Base-by-base conservation (phyloP, 305 asterid species). In the Solanum aculeatissimum region DNA sequence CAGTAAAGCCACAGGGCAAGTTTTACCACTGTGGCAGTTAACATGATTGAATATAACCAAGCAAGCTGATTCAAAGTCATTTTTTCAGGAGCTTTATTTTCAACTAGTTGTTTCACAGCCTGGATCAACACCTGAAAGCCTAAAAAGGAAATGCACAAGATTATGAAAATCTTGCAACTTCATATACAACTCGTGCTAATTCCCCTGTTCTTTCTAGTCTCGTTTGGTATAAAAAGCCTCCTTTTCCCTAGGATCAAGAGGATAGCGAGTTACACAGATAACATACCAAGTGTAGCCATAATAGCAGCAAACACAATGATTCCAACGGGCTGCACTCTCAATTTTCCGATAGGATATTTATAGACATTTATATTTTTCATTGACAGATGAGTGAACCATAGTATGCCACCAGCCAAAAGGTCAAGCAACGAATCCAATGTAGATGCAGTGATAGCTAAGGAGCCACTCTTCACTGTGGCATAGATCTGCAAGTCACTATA, bases 261-360 rank as follows among this genome's bases (percentile, higher is more conserved):
- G 19, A 42, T 42, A n/a, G 6, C 32, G 7, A 77, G 82, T 51
- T 53, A 51, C 27, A 16, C 7, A 51, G 47, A 77, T 65, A 60
- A 53, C 88, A 40, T 89, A 94, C 98, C 98, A 53, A 94, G 93
- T 81, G 98, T 94, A 27, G 98, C 97, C 98, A 94, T 94, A 70
- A 94, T 79, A 78, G 96, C 97, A 83, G 98, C 98, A 87, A 94
- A 94, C 81, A 94, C 83, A 29, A 94, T 90, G 54, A 93, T 94
- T 82, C 98, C 98, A 21, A 94, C 98, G 0, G 98, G 98, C 85
- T 93, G 98, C 89, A 94, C 92, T 88, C 98, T 91, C 91, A 94
- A 85, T 86, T 94, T 94, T 60, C 98, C 98, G 10, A 94, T 94
- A 1, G 98, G 98, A 87, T 94, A 94, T 83, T 92, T 93, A 79